phyloP scores from a whole-genome alignment of 768 basidiomycete species.

The Podaxis sp. region DNA sequence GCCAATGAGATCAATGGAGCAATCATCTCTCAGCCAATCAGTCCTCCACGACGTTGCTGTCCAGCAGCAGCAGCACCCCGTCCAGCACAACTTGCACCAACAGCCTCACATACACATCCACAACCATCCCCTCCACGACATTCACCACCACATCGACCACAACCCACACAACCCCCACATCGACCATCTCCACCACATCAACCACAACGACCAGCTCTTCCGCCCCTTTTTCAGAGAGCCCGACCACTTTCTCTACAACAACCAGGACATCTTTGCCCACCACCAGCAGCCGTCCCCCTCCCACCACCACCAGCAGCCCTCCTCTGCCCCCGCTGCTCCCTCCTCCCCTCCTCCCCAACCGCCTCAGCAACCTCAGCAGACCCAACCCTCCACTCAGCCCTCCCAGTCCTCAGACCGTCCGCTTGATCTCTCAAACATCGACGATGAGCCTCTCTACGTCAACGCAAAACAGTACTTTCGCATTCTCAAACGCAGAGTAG shows the following conservation, averaged over 20 bases:
- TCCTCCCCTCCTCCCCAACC: constrained; percentile 19
- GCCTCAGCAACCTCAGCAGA: constrained; percentile 19
- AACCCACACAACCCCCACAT: constrained; percentile 12
- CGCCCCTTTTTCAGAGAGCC: constrained; percentile 27
- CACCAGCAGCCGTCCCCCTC: constrained; percentile 19
- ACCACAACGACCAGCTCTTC: constrained; percentile 26
- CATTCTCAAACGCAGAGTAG: constrained; percentile 92
- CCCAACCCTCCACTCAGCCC: constrained; percentile 15
- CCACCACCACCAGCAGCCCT: constrained; percentile 16
- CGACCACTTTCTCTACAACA: constrained; percentile 21
- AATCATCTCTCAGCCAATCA: constrained; percentile 1
- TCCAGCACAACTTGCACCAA: constrained; percentile 23
- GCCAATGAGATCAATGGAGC: constrained; percentile 17
- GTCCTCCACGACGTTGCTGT: constrained; percentile 13
- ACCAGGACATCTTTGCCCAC: constrained; percentile 27
- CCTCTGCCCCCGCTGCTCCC: constrained; percentile 2
- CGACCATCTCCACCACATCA: constrained; percentile 9
- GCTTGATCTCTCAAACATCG: constrained; percentile 41
- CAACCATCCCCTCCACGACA: constrained; percentile 14
- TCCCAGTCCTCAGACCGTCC: constrained; percentile 21
- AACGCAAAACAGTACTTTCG: constrained; percentile 99
- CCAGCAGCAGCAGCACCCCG: constrained; percentile 31
- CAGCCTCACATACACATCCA: constrained; percentile 17
- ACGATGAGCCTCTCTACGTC: constrained; percentile 98
- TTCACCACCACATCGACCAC: constrained; percentile 26